phyloP scores from a whole-genome alignment of 2,329 filamentous ascomycete genomes.

The Neoscytalidium dimidiatum region DNA sequence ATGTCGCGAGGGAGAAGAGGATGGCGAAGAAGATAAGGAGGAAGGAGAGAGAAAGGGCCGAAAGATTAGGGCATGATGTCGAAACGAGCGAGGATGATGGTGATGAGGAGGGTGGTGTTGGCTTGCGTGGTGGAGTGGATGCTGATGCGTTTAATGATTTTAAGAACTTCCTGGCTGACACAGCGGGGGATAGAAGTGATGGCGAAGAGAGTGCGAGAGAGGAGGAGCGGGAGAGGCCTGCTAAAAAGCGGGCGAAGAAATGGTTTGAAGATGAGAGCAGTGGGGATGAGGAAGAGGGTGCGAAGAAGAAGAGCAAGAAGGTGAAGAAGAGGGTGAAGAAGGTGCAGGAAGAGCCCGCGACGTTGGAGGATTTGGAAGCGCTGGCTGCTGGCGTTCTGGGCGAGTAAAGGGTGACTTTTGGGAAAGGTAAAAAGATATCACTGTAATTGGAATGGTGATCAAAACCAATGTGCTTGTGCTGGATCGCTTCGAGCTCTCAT shows the following conservation, averaged over 20 bases:
- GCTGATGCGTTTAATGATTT: constrained; percentile 13
- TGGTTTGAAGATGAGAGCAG: constrained; percentile 71
- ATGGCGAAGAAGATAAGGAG: constrained; percentile 73
- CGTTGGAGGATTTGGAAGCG: constrained; percentile 75
- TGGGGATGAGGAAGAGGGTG: constrained; percentile 45
- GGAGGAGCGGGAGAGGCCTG: constrained; percentile 37
- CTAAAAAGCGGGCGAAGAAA: constrained; percentile 70
- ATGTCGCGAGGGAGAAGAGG: constrained; percentile 73
- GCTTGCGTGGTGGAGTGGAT: constrained; percentile 30
- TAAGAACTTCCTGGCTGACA: constrained; percentile 8
- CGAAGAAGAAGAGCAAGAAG: constrained; percentile 34
- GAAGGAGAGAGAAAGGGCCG: constrained; percentile 65
- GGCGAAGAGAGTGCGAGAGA: constrained; percentile 25
- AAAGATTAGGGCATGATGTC: constrained; percentile 44
- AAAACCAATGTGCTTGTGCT: no score
- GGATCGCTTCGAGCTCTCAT: no score
- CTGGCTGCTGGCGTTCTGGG: constrained; percentile 71
- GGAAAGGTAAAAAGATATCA: neutral
- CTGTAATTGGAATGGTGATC: no score
- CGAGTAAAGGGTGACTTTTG: neutral
- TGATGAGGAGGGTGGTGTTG: constrained; percentile 30
- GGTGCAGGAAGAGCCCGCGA: constrained; percentile 70
- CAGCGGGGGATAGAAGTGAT: constrained; percentile 4
- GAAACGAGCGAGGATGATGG: constrained; percentile 31
- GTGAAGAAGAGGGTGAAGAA: constrained; percentile 49